Conservation (phyloP, 202 grass and related monocot genomes). For the Digitaria exilis region DNA sequence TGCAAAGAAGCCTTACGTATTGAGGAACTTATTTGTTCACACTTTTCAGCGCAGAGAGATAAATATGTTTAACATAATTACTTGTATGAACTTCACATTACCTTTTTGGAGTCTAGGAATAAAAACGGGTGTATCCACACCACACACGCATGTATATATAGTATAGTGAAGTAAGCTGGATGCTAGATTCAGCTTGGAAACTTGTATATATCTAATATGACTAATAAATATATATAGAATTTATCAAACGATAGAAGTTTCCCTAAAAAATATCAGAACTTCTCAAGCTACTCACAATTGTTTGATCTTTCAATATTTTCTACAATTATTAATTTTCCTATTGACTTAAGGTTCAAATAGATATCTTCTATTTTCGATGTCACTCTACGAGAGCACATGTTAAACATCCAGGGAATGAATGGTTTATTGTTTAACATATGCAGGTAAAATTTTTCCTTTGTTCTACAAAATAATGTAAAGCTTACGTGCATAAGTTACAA, state of each 20-base stretch:
- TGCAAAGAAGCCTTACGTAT: not conserved
- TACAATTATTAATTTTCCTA: too few relatives aligned
- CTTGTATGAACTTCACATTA: not conserved
- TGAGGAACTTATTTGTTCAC: not conserved
- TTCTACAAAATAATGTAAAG: not conserved
- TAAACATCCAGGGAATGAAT: too few relatives aligned
- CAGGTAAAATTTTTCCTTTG: too few relatives aligned
- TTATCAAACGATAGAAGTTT: not conserved
- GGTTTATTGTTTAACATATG: too few relatives aligned
- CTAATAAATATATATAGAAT: not conserved
- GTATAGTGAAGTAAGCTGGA: not conserved
- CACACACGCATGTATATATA: not conserved
- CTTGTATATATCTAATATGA: not conserved
- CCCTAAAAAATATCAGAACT: not conserved
- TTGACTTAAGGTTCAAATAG: too few relatives aligned
- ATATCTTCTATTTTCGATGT: too few relatives aligned
- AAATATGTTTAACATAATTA: not conserved
- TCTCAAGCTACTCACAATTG: not conserved
- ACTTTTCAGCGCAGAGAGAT: not conserved
- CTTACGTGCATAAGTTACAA: not conserved
- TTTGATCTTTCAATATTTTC: too few relatives aligned
- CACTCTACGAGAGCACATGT: too few relatives aligned
- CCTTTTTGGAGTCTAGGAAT: not conserved
- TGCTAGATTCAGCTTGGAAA: not conserved
- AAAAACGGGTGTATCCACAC: not conserved